Base-by-base conservation (phyloP, 441 rosid genomes). In the Biscutella laevigata region DNA sequence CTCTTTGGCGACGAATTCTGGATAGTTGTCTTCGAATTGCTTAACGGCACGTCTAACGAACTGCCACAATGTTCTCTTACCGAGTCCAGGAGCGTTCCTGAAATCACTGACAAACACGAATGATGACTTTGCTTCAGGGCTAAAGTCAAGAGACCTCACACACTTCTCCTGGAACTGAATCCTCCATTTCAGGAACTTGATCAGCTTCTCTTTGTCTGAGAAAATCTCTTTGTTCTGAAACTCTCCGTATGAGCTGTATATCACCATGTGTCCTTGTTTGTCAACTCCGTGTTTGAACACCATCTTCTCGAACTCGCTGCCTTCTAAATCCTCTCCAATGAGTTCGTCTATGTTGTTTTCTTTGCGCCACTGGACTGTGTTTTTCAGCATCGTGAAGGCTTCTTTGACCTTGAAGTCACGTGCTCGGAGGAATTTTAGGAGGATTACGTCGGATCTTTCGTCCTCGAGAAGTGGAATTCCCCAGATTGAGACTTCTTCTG, bases 1-100 rank as follows among this genome's bases (percentile, higher is more conserved):
- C 81, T 76, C 81, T 71, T 59, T 76, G 50, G 81, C 81, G 6
- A 66, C 74, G 14, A 76, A 79, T 13, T 76, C 81, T 12, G 84
- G 84, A 49, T 79, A 79, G 11, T 79, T 76, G 60, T 79, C 81
- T 41, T 79, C 79, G 6, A 79, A 71, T 49, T 76, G 64, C 10
- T 76, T 72, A 34, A 79, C 74, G 2, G 81, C 81, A 3, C 76
- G 77, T 57, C 38, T 61, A 36, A 74, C 76, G 43, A 73, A 69
- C 64, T 69, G 75, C 62, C 79, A 67, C 55, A 76, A 70, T 9
- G 74, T 71, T 70, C 72, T 51, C 20, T 73, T 73, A 17, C 70
- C 71, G 6, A 67, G 69, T 21, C 81, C 79, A 6, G 81, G 81
- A 30, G 80, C 74, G 62, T 74, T 74, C 73, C 64, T 77, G 57